Base-by-base conservation (phyloP, 208 protist species). In the Herpetomonas samuelpessoai region DNA sequence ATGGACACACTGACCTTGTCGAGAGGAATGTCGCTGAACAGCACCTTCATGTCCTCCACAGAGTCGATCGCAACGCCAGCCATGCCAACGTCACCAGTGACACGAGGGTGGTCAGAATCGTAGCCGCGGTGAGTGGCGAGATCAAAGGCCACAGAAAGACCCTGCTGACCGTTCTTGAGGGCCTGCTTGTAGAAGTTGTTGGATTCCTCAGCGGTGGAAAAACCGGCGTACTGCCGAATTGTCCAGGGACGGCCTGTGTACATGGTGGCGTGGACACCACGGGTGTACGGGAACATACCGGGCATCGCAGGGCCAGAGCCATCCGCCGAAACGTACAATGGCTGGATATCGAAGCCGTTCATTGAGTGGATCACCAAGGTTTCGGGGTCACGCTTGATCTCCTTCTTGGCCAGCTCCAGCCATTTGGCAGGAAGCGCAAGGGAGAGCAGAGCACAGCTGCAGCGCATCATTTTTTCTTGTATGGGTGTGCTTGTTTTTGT, bases 1-100 rank as follows among this genome's bases (percentile, higher is more conserved):
- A 98, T 98, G 16, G 86, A 97, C 0, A 98, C 95, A 28, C 87
- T 96, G 19, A 98, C 85, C 60, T 98, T 89, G 27, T 98, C 83
- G 0, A 98, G 74, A 1, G 97, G 97, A 56, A 98, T 98, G 30
- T 81, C 79, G 12, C 94, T 68, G 61, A 98, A 98, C 10, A 98
- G 76, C 21, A 84, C 57, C 71, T 96, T 89, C 81, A 94, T 92
- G 45, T 89, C 86, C 57, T 90, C 84, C 0, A 90, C 74, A 3
- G 83, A 86, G 75, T 98, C 97, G 28, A 98, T 88, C 2, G 97
- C 97, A 1, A 98, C 97, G 68, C 97, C 97, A 30, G 97, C 97
- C 96, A 98, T 98, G 54, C 97, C 97, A 6, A 98, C 96, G 81
- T 98, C 96, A 68, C 94, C 96, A 4, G 60, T 24, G 19, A 98